Conservation (phyloP, 768 basidiomycete species). For the Cytidiella melzeri region DNA sequence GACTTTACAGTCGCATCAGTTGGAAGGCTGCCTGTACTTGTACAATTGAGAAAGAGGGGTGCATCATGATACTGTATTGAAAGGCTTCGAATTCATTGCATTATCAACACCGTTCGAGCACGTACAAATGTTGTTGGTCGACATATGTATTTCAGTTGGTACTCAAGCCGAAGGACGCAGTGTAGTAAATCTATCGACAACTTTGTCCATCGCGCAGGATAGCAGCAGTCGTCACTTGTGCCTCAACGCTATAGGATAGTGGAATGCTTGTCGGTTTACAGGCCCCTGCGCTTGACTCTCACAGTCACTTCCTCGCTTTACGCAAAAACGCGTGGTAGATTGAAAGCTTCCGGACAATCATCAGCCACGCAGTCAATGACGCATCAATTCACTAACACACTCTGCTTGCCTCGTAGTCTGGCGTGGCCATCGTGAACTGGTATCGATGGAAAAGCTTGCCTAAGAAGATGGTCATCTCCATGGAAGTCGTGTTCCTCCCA, state of each 20-base stretch:
- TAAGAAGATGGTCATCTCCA: conserved; percentile 3
- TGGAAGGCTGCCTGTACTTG: conserved; percentile 15
- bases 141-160: too few species aligned
- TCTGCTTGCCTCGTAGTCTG: background rate
- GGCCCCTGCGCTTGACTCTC: background rate
- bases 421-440: background rate
- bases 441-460: conserved; percentile 7
- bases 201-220: too few species aligned
- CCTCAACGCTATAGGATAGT: too few species aligned
- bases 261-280: too few species aligned
- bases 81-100: too few species aligned
- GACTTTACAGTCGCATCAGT: conserved; percentile 33
- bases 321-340: background rate
- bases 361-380: background rate
- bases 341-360: background rate
- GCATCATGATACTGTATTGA: too few species aligned
- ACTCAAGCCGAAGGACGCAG: too few species aligned
- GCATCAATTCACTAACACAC: background rate
- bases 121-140: too few species aligned
- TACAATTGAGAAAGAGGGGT: background rate
- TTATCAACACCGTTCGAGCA: too few species aligned
- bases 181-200: too few species aligned
- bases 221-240: too few species aligned
- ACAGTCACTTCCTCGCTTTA: background rate
- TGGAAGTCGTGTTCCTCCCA: conserved; percentile 1